Evolutionary conservation across 352 stramenopile genomes (phyloP), one percentile per base, ranked within the genome.

Genomic region (Peronospora tabacina): DNA sequence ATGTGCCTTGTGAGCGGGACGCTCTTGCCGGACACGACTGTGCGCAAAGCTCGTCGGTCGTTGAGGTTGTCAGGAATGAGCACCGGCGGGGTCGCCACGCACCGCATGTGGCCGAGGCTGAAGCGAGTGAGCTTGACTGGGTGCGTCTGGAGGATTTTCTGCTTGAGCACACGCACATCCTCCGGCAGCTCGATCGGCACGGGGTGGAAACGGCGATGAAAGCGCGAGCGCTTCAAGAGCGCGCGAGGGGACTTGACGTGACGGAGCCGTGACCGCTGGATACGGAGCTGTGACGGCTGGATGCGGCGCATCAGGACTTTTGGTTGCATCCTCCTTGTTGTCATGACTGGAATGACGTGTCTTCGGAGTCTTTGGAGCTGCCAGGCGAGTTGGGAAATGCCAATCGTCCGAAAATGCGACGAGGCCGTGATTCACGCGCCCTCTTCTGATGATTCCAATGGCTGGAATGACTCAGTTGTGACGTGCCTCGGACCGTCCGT

Each of bases 1-100:
- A 82, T 82, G 35, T 45, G 41, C 45, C 58, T 68, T 28, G 70
- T 82, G 32, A 73, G 62, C 39, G 68, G 67, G 26, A 82, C 68
- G 12, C 52, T 63, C 39, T 70, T 72, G 50, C 72, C 72, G 29
- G 66, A 60, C 39, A 82, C 72, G 16, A 72, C 32, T 4, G 64
- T 63, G 19, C 51, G 54, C 10, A 68, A 28, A 15, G 66, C 66
- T 41, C 68, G 72, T 29, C 52, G 46, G 36, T 59, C 57, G 33
- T 61, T 66, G 34, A 77, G 65, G 9, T 36, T 59, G 41, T 62
- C 58, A 8, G 72, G 72, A 58, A 83, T 75, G 28, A 64, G 46
- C 20, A 83, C 72, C 9, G 72, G 72, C 32, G 72, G 72, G 17
- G 63, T 72, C 26, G 63, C 67, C 42, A 68, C 33, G 40, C 75